These are phyloP conservation scores for Echria macrotheca DNA, from an alignment of 495 filamentous ascomycete species.

Conservation along the genomic window DNA sequence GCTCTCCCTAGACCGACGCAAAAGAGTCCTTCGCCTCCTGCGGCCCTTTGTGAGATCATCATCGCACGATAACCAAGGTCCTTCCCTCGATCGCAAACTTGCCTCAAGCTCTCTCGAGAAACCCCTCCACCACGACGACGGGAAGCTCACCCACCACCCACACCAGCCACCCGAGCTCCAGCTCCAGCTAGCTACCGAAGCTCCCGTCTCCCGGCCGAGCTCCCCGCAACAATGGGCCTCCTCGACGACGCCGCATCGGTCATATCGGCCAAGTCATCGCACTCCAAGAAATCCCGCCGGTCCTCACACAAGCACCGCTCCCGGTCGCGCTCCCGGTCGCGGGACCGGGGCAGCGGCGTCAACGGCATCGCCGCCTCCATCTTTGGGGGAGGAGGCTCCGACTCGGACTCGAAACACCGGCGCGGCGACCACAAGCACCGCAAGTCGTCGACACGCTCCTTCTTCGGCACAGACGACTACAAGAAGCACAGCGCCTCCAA, in stretches of 20 bases:
- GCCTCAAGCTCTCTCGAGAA: too few species aligned
- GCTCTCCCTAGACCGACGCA: too few species aligned
- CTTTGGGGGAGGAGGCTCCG: conserved; percentile 28
- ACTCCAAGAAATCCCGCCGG: conserved; percentile 24
- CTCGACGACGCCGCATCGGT: conserved; percentile 39
- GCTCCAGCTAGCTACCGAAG: not conserved
- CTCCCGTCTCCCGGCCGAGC: not conserved
- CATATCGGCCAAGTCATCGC: conserved; percentile 34
- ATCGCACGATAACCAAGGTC: too few species aligned
- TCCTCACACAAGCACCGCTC: conserved; percentile 22
- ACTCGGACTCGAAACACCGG: not conserved
- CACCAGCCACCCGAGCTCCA: not conserved
- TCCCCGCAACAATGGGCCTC: conserved; percentile 33
- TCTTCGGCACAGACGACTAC: conserved; percentile 9
- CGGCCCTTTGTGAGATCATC: not conserved
- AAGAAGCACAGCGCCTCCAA: conserved; percentile 16
- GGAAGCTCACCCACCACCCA: too few species aligned
- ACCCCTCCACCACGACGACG: too few species aligned
- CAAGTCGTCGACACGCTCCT: not conserved
- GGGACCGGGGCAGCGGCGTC: conserved; percentile 17
- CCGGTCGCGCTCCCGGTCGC: conserved; percentile 23
- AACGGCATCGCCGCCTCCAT: conserved; percentile 25
- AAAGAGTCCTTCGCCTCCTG: too few species aligned
- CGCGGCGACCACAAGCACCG: conserved; percentile 13
- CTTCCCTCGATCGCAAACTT: too few species aligned